These are phyloP conservation scores for Malassezia pachydermatis DNA, from an alignment of 1,284 basidiomycete species.

Conservation along the genomic window DNA sequence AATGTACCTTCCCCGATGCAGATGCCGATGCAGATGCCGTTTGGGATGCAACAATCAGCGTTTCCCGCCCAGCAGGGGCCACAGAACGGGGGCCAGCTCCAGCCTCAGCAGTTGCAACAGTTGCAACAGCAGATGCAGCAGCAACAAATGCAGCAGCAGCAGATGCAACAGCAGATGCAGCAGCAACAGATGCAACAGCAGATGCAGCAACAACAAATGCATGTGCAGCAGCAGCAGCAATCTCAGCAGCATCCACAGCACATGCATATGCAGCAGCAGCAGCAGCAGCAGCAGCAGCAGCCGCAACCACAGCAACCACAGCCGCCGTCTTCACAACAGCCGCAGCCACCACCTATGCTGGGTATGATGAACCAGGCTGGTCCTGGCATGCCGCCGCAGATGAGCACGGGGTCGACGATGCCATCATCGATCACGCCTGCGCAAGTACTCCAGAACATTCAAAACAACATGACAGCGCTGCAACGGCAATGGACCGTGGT, in stretches of 20 bases:
- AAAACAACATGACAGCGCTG: conserved; percentile 26
- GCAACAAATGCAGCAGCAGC: conserved; percentile 8
- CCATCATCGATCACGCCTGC: neutral
- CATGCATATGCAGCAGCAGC: neutral
- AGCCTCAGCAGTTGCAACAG: neutral
- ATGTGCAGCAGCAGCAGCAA: conserved; percentile 10
- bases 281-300: conserved; percentile 13
- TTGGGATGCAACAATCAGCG: no score
- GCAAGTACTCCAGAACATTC: conserved; percentile 15
- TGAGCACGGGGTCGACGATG: neutral
- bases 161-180: neutral
- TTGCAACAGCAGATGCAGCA: neutral
- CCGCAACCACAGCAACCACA: conserved; percentile 12
- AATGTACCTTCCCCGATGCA: no score
- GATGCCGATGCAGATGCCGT: no score
- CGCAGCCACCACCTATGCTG: neutral
- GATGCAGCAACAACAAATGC: conserved; percentile 1
- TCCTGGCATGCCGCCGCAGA: neutral
- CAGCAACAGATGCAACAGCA: conserved; percentile 4
- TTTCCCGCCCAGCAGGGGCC: no score
- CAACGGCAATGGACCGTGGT: conserved; percentile 40
- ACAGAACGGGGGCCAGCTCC: no score
- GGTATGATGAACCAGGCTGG: neutral
- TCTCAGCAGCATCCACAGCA: conserved; percentile 14
- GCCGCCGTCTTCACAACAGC: conserved; percentile 9